Percentiles rank a stretch among this genome's conserved stretches.
phyloP scores from a whole-genome alignment of 768 basidiomycete genomes.

The Trametes cinnabarina region DNA sequence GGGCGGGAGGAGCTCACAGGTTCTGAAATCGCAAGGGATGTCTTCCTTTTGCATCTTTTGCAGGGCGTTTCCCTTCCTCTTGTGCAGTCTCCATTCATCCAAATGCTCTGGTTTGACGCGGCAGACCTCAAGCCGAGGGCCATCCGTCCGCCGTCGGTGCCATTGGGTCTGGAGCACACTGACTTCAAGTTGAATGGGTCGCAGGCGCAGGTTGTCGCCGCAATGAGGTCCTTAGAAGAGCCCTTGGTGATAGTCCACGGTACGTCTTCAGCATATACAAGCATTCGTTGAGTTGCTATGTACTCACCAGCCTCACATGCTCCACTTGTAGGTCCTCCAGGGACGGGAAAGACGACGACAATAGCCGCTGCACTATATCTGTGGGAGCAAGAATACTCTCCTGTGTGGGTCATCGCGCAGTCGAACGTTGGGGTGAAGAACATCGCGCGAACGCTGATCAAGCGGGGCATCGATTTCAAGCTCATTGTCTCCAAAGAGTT shows the following conservation, averaged over 20 bases:
- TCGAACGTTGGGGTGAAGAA: slow-evolving; percentile 86
- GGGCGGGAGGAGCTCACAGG: slow-evolving; percentile 42
- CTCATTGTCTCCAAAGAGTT: slow-evolving; percentile 39
- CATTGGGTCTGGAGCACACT: too few relatives aligned
- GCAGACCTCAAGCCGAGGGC: slow-evolving; percentile 7
- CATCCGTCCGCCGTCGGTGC: too few relatives aligned
- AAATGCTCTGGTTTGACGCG: slow-evolving; percentile 43
- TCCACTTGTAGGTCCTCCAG: slow-evolving; percentile 41
- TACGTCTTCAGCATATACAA: slow-evolving; percentile 13
- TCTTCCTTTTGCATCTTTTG: slow-evolving; percentile 37
- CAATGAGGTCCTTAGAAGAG: slow-evolving; percentile 32
- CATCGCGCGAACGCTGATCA: slow-evolving; percentile 67
- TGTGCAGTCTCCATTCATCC: slow-evolving; percentile 34
- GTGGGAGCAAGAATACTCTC: slow-evolving; percentile 33
- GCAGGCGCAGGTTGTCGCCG: slow-evolving; percentile 35
- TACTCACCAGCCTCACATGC: too few relatives aligned
- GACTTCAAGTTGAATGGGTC: slow-evolving; percentile 35
- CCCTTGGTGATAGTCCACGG: slow-evolving; percentile 42
- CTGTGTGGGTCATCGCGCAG: slow-evolving; percentile 73
- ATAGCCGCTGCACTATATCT: slow-evolving; percentile 43
- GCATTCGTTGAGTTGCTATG: too few relatives aligned
- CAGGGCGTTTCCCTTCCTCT: slow-evolving; percentile 31
- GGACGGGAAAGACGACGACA: slow-evolving; percentile 53
- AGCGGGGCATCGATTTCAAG: slow-evolving; percentile 55
- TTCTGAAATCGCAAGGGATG: slow-evolving; percentile 39